These are phyloP conservation scores for Debaryomyces sp. DNA, from an alignment of 1,139 yeast species.

Conservation along the genomic window DNA sequence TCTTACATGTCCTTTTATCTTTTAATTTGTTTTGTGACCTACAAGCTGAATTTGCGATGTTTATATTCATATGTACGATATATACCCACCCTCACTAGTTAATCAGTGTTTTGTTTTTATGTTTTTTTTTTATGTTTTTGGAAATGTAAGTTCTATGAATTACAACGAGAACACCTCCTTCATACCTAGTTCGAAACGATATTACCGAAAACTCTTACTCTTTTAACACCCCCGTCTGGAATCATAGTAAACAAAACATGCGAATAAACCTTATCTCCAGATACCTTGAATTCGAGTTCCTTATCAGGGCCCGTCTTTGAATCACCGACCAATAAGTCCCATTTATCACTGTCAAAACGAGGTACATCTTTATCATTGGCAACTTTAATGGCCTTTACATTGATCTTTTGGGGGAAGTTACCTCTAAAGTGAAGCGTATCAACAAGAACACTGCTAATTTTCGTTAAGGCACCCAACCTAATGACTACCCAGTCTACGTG, in stretches of 20 bases:
- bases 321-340: slow-evolving; percentile 69
- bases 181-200: slow-evolving; percentile 19
- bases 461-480: slow-evolving; percentile 68
- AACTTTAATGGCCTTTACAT: slow-evolving; percentile 57
- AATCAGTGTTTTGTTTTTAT: neutral
- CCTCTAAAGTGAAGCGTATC: slow-evolving; percentile 96
- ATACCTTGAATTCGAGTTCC: slow-evolving; percentile 62
- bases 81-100: neutral
- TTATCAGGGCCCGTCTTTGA: slow-evolving; percentile 77
- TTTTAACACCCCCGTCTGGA: slow-evolving; percentile 96
- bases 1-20: neutral
- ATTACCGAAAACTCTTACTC: slow-evolving; percentile 80
- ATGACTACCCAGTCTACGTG: slow-evolving; percentile 92
- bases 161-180: neutral
- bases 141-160: neutral
- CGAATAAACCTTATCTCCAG: slow-evolving; percentile 38
- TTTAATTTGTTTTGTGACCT: neutral
- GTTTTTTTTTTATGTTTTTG: neutral
- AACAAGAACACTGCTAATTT: slow-evolving; percentile 60
- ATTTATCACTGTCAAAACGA: slow-evolving; percentile 41
- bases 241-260: slow-evolving; percentile 81
- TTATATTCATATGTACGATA: neutral
- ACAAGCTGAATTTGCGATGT: neutral
- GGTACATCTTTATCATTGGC: slow-evolving; percentile 39
- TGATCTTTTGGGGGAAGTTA: slow-evolving; percentile 81